Evolutionary conservation across 75 land plant species (phyloP).

Genomic region (Sequoia sempervirens): DNA sequence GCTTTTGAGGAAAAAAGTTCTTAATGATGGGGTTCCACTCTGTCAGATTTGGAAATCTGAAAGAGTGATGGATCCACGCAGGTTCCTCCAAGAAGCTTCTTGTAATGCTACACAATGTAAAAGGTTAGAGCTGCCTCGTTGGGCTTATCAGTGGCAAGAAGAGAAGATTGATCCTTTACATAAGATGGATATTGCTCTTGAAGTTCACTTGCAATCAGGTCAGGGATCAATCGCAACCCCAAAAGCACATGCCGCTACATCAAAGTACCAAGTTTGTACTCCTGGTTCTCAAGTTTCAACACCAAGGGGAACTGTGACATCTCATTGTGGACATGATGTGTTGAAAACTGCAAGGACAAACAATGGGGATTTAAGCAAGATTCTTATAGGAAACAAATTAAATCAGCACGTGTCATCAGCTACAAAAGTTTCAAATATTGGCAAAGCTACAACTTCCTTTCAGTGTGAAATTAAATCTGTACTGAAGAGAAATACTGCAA

Average conservation of each 20-base stretch:
- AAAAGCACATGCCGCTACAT: not conserved
- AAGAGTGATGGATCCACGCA: conserved; percentile 65
- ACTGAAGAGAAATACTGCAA: not conserved
- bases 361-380: conserved; percentile 16
- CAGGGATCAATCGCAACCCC: conserved; percentile 10
- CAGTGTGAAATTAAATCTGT: conserved; percentile 2
- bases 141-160: conserved; percentile 64
- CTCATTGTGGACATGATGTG: conserved; percentile 6
- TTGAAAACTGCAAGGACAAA: not conserved
- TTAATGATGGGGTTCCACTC: conserved; percentile 82
- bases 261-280: conserved; percentile 16
- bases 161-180: conserved; percentile 27
- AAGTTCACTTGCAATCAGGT: not conserved
- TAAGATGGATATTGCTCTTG: conserved; percentile 5
- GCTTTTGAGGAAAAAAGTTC: conserved; percentile 49
- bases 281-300: conserved; percentile 1
- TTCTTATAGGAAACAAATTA: conserved; percentile 15
- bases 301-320: not conserved
- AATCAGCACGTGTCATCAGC: not conserved
- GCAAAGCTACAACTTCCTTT: not conserved
- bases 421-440: not conserved
- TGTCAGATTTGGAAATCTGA: conserved; percentile 64
- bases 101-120: conserved; percentile 41
- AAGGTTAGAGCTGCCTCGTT: conserved; percentile 72
- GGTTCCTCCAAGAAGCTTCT: conserved; percentile 42